Evolutionary conservation across 2,329 filamentous ascomycete species (phyloP).

Genomic region (Cryoendolithus antarcticus): DNA sequence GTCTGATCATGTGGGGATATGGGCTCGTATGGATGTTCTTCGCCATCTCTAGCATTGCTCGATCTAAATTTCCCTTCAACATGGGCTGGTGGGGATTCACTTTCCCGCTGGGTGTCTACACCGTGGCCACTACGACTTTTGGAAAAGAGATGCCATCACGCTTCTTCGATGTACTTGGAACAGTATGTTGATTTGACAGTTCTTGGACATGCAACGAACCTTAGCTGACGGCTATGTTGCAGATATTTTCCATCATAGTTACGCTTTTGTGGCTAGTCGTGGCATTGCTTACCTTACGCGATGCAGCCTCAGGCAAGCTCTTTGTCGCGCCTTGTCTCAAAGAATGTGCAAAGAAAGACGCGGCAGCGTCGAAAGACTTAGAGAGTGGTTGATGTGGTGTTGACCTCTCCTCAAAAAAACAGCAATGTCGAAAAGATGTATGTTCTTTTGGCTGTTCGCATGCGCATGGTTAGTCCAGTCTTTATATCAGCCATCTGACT

Average conservation of each 20-base stretch:
- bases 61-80: constrained; percentile 43
- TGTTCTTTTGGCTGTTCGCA: no score
- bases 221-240: no score
- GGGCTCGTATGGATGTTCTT: constrained; percentile 42
- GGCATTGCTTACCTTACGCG: constrained; percentile 33
- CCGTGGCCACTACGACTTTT: constrained; percentile 34
- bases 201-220: no score
- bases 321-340: constrained; percentile 41
- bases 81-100: constrained; percentile 53
- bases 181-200: no score
- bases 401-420: no score
- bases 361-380: background rate
- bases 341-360: constrained; percentile 4
- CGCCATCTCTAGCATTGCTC: constrained; percentile 37
- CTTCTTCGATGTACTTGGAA: constrained; percentile 45
- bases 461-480: no score
- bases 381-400: no score
- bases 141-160: constrained; percentile 39
- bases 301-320: constrained; percentile 34
- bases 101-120: constrained; percentile 47
- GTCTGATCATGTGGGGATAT: constrained; percentile 44
- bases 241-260: constrained; percentile 39
- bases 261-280: constrained; percentile 44
- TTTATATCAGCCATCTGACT: no score
- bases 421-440: no score